phyloP scores from a whole-genome alignment of 2,329 filamentous ascomycete species.

The Fusarium oligoseptatum region DNA sequence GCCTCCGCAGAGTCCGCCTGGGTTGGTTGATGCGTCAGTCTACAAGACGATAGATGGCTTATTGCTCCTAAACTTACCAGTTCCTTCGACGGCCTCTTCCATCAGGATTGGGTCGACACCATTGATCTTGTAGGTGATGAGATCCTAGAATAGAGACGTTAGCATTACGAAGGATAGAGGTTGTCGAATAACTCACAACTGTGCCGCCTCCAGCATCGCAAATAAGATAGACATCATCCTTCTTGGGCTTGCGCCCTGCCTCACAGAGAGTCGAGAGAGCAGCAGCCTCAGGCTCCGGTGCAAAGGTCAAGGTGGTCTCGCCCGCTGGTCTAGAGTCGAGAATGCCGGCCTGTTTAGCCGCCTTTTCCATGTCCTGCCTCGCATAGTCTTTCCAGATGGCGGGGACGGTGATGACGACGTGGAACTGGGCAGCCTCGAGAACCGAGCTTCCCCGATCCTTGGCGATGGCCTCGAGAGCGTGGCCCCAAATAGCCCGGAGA shows the following conservation, averaged over 20 bases:
- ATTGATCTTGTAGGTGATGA: constrained; percentile 18
- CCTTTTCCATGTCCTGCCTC: constrained; percentile 15
- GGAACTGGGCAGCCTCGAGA: not conserved
- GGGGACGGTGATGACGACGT: constrained; percentile 23
- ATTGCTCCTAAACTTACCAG: too few species aligned
- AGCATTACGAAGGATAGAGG: too few species aligned
- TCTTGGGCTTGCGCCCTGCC: not conserved
- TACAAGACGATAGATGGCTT: too few species aligned
- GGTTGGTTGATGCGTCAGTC: too few species aligned
- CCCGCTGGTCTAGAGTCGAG: not conserved
- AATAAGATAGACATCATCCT: constrained; percentile 21
- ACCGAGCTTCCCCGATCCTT: constrained; percentile 8
- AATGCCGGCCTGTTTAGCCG: constrained; percentile 6
- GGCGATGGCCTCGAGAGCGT: constrained; percentile 5
- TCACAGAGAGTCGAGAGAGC: constrained; percentile 10
- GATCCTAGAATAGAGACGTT: too few species aligned
- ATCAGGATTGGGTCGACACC: constrained; percentile 13
- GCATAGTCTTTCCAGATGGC: constrained; percentile 27
- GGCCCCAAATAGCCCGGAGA: constrained; percentile 5
- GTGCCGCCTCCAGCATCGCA: constrained; percentile 28
- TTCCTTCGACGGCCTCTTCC: constrained; percentile 19
- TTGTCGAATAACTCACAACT: constrained; percentile 2
- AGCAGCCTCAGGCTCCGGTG: not conserved
- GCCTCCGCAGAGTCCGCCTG: constrained; percentile 26
- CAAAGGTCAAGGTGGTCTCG: not conserved